phyloP scores from a whole-genome alignment of 352 stramenopile species.

The Phytophthora brassicae region DNA sequence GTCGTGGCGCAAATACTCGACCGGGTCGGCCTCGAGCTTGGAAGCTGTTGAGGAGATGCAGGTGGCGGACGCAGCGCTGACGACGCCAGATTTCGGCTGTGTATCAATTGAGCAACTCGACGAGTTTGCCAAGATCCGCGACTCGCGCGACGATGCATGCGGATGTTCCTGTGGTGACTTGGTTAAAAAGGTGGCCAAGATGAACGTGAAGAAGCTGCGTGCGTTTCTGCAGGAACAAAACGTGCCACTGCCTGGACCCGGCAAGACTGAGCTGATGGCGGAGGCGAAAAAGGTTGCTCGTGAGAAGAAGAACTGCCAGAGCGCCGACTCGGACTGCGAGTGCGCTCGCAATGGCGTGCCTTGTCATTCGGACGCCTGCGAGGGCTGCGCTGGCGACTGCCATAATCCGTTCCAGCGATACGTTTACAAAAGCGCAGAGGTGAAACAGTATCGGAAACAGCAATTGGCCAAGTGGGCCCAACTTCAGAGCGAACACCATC shows the following conservation, averaged over 20 bases:
- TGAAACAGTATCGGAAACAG: conserved; percentile 72
- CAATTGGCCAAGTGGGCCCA: conserved; percentile 65
- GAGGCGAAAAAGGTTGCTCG: conserved; percentile 61
- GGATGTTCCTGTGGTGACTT: conserved; percentile 83
- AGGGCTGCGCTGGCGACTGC: conserved; percentile 73
- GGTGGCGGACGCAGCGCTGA: conserved; percentile 27
- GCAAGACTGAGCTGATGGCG: conserved; percentile 71
- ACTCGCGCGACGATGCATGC: conserved; percentile 73
- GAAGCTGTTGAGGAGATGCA: conserved; percentile 21
- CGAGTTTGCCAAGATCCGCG: conserved; percentile 80
- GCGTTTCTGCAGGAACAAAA: conserved; percentile 62
- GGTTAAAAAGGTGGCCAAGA: conserved; percentile 82
- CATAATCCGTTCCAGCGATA: conserved; percentile 74
- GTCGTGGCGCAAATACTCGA: conserved; percentile 39
- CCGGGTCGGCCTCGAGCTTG: conserved; percentile 23
- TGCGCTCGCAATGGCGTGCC: conserved; percentile 72
- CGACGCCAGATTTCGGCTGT: conserved; percentile 67
- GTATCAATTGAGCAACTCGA: conserved; percentile 83
- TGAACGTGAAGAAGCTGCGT: conserved; percentile 83
- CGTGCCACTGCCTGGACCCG: conserved; percentile 44
- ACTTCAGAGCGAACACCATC: conserved; percentile 20
- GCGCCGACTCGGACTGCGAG: conserved; percentile 59
- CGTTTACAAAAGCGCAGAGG: conserved; percentile 70
- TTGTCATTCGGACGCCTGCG: conserved; percentile 76
- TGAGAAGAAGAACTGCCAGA: conserved; percentile 78